These are phyloP conservation scores for Candida ulmi DNA, from an alignment of 805 yeast genomes.

Conservation along the genomic window DNA sequence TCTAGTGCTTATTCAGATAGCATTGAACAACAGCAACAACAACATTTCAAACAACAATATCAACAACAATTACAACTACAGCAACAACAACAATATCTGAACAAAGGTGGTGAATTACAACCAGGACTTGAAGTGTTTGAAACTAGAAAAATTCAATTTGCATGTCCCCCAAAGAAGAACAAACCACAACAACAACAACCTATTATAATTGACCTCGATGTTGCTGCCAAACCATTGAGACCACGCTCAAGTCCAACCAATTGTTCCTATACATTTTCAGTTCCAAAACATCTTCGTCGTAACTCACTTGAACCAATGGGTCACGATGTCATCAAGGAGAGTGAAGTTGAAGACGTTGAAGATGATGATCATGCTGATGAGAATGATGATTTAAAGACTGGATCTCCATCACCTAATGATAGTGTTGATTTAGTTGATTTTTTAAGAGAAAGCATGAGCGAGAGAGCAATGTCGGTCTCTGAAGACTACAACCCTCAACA, in stretches of 20 bases:
- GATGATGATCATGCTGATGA: not conserved
- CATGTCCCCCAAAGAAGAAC: not conserved
- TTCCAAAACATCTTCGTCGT: not conserved
- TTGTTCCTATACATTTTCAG: not conserved
- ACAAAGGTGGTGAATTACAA: not conserved
- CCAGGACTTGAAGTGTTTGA: not conserved
- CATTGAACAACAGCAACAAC: not conserved
- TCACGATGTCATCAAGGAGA: constrained; percentile 1
- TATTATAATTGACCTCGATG: constrained; percentile 13
- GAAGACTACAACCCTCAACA: constrained; percentile 11
- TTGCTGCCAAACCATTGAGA: constrained; percentile 8
- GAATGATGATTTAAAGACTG: not conserved
- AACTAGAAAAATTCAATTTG: not conserved
- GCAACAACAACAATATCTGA: not conserved
- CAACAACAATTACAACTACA: no score
- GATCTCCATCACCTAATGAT: not conserved
- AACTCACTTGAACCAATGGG: not conserved
- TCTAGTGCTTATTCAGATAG: not conserved
- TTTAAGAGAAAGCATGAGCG: constrained; percentile 16
- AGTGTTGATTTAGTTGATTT: constrained; percentile 14
- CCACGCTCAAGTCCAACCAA: constrained; percentile 4
- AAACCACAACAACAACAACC: not conserved
- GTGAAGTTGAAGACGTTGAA: not conserved
- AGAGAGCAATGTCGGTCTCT: constrained; percentile 8
- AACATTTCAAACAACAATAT: not conserved